Conservation (phyloP, 2,329 filamentous ascomycete species). For the Botrytis squamosa region DNA sequence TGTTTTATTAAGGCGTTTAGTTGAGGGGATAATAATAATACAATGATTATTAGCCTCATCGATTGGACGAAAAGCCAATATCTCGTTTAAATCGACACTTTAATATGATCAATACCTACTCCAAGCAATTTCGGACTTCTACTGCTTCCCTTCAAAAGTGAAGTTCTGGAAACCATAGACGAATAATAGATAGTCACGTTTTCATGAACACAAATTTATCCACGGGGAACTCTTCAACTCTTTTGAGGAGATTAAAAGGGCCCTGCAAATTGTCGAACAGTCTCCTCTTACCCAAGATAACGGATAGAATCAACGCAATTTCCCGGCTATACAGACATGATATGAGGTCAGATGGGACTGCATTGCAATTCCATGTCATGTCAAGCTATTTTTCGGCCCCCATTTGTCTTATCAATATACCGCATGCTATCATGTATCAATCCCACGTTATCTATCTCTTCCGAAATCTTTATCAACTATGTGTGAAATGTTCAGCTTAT, state of each 20-base stretch:
- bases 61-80: neutral
- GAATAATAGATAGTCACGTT: no score
- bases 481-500: rapidly evolving
- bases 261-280: neutral
- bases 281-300: neutral
- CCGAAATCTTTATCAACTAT: neutral
- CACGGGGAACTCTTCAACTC: neutral
- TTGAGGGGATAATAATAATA: neutral
- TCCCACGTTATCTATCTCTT: neutral
- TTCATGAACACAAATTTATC: neutral
- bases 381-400: neutral
- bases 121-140: neutral
- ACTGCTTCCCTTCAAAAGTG: neutral
- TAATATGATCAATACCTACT: neutral
- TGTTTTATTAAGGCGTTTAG: neutral
- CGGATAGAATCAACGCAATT: no score
- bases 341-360: neutral
- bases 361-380: neutral
- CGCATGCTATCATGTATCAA: neutral
- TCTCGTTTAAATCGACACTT: neutral
- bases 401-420: neutral
- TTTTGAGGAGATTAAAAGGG: no score
- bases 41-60: neutral
- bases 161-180: neutral
- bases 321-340: neutral